A percentile compares a stretch with the other conserved stretches of the same genome.
phyloP scores from a whole-genome alignment of 345 rosid species.

The Arabidopsis suecica region DNA sequence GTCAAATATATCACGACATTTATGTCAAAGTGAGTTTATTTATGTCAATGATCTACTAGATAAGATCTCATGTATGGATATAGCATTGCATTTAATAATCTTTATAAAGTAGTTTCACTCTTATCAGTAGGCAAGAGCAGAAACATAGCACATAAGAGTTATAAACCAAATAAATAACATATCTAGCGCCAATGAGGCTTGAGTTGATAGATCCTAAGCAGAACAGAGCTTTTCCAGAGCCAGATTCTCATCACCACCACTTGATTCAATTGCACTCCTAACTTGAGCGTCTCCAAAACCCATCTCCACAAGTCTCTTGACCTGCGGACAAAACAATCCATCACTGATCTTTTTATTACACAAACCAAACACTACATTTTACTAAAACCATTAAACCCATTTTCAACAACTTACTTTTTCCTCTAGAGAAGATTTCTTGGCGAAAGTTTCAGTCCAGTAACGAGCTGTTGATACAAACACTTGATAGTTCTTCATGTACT shows the following conservation, averaged over 20 bases:
- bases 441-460: conserved; percentile 97
- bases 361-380: not conserved
- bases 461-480: conserved; percentile 91
- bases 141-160: conserved; percentile 14
- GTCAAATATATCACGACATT: not conserved
- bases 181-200: conserved; percentile 30
- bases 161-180: conserved; percentile 16
- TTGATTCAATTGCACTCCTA: conserved; percentile 80
- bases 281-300: conserved; percentile 82
- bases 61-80: conserved; percentile 20
- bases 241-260: conserved; percentile 94
- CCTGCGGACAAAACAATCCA: conserved; percentile 52
- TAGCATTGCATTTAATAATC: conserved; percentile 22
- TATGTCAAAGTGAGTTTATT: not conserved
- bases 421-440: conserved; percentile 80
- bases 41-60: conserved; percentile 12
- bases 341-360: conserved; percentile 8
- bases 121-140: conserved; percentile 19
- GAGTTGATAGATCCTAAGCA: conserved; percentile 43
- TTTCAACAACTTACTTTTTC: conserved; percentile 68
- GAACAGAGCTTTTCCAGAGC: conserved; percentile 95
- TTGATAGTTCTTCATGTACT: conserved; percentile 89
- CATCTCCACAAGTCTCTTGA: conserved; percentile 91
- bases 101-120: not conserved
- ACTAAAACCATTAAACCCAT: not conserved